These are phyloP conservation scores for Termitomyces eurrhizus DNA, from an alignment of 768 basidiomycete species.

Conservation along the genomic window DNA sequence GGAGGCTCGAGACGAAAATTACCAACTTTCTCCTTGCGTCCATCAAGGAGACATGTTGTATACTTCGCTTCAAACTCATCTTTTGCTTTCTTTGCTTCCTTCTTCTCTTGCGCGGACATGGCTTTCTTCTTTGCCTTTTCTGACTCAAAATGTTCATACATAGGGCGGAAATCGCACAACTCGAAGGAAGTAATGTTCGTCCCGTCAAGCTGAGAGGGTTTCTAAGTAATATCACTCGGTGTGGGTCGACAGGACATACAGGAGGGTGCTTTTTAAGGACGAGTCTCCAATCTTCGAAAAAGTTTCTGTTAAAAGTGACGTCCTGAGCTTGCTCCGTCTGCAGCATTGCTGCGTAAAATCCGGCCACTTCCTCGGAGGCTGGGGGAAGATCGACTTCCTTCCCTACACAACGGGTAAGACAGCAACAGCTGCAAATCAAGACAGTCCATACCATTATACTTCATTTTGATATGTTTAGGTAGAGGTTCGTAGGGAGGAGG, in stretches of 20 bases:
- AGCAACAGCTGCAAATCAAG: conserved; percentile 3
- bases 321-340: conserved; percentile 93
- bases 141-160: conserved; percentile 88
- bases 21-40: conserved; percentile 96
- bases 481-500: conserved; percentile 91
- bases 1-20: conserved; percentile 99
- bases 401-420: conserved; percentile 41
- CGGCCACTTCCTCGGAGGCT: conserved; percentile 93
- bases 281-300: conserved; percentile 86
- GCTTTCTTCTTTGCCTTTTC: conserved; percentile 94
- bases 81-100: conserved; percentile 80
- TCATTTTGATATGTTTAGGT: conserved; percentile 85
- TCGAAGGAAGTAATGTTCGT: conserved; percentile 73
- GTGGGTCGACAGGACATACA: conserved; percentile 40
- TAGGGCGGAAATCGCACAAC: conserved; percentile 90
- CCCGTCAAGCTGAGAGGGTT: conserved; percentile 53
- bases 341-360: conserved; percentile 90
- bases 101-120: conserved; percentile 83
- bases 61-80: conserved; percentile 85
- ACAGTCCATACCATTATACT: conserved; percentile 74
- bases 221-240: neutral
- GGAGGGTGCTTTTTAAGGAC: conserved; percentile 81
- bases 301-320: conserved; percentile 86
- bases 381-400: conserved; percentile 73
- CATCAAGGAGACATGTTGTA: conserved; percentile 84